A percentile compares a stretch with the other conserved stretches of the same genome.
phyloP scores from a whole-genome alignment of 2,329 filamentous ascomycete species.

The Didymella pomorum region DNA sequence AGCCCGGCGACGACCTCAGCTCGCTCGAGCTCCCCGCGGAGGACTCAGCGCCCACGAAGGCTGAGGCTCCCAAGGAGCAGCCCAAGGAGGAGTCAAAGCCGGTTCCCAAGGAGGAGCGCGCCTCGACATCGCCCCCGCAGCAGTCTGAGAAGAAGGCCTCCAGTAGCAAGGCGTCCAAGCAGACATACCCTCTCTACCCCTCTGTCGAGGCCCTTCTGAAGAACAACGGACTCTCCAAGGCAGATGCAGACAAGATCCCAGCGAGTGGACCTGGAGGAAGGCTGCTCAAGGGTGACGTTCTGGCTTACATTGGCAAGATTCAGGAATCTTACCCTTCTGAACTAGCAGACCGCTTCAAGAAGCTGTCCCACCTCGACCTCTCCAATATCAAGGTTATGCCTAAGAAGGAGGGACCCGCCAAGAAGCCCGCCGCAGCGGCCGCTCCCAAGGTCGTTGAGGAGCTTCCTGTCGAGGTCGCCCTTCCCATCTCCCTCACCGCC shows the following conservation, averaged over 20 bases:
- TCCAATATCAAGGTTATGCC: conserved; percentile 88
- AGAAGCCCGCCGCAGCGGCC: conserved; percentile 54
- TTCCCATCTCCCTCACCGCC: conserved; percentile 79
- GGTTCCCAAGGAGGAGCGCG: conserved; percentile 47
- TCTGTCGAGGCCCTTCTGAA: conserved; percentile 85
- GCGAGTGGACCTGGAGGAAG: conserved; percentile 88
- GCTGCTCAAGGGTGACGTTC: conserved; percentile 92
- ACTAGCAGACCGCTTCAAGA: conserved; percentile 74
- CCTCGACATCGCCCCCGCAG: conserved; percentile 37
- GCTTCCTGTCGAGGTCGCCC: conserved; percentile 66
- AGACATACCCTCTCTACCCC: conserved; percentile 77
- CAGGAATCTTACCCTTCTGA: conserved; percentile 73
- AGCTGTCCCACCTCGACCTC: conserved; percentile 85
- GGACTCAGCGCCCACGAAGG: conserved; percentile 56
- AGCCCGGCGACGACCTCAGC: conserved; percentile 79
- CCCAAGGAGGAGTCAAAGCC: conserved; percentile 34
- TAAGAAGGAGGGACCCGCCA: conserved; percentile 53
- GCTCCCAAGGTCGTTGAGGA: conserved; percentile 55
- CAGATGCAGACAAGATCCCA: conserved; percentile 80
- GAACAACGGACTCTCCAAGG: conserved; percentile 76
- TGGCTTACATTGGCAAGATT: conserved; percentile 86
- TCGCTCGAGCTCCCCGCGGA: conserved; percentile 78
- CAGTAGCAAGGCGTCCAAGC: conserved; percentile 64
- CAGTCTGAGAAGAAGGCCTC: conserved; percentile 44
- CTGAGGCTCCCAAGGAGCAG: conserved; percentile 46